These are phyloP conservation scores for Solanum paucissectum DNA, from an alignment of 257 asterid species.

Conservation along the genomic window DNA sequence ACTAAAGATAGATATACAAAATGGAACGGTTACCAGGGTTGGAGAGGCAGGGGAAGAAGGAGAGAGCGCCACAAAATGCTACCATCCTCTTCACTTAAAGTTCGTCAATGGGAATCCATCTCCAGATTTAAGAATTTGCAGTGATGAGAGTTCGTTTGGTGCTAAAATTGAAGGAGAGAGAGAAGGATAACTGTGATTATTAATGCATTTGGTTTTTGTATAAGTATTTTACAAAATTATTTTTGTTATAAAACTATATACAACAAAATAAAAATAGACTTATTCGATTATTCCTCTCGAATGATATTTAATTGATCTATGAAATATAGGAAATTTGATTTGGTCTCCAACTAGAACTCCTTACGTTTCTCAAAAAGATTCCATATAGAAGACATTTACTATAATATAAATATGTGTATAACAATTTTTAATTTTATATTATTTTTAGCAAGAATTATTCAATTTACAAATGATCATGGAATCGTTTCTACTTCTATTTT, in stretches of 20 bases:
- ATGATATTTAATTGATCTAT: too few relatives aligned
- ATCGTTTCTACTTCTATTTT: too few relatives aligned
- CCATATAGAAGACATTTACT: background rate
- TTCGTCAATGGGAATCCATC: background rate
- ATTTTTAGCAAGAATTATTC: too few relatives aligned
- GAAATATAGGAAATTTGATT: background rate
- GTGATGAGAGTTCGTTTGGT: background rate
- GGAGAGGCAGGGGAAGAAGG: constrained; percentile 69
- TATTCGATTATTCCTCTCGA: too few relatives aligned
- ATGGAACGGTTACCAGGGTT: constrained; percentile 51
- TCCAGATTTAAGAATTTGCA: background rate
- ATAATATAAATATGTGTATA: too few relatives aligned
- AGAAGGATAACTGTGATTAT: background rate
- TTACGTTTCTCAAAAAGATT: background rate
- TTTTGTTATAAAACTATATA: too few relatives aligned
- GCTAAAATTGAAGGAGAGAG: background rate
- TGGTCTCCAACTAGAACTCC: background rate
- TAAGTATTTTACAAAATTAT: too few relatives aligned
- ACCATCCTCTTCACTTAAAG: constrained; percentile 31
- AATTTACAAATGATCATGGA: too few relatives aligned
- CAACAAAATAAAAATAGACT: too few relatives aligned
- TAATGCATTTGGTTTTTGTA: background rate
- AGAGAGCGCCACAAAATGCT: constrained; percentile 43
- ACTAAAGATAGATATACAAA: background rate
- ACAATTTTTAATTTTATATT: too few relatives aligned